Evolutionary conservation across 225 moss, liverwort and hornwort species (phyloP).

Genomic region (Anthoceros angustus): DNA sequence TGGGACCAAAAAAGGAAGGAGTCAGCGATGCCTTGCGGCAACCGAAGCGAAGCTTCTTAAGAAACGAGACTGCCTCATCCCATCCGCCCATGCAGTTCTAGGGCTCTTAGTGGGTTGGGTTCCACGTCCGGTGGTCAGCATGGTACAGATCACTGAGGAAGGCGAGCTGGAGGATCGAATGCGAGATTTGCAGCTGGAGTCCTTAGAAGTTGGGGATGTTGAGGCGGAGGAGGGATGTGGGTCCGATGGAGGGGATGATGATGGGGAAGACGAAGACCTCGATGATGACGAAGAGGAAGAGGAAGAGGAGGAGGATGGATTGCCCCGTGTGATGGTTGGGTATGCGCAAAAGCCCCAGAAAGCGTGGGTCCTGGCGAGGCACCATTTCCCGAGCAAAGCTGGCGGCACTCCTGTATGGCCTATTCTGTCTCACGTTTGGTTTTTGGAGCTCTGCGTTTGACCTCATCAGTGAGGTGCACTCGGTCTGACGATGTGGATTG

Average conservation of each 20-base stretch:
- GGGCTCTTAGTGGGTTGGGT: too few species aligned
- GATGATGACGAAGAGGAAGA: background rate
- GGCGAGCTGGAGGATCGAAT: background rate
- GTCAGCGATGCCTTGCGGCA: too few species aligned
- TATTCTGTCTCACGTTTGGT: background rate
- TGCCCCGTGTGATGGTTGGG: background rate
- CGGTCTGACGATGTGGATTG: background rate
- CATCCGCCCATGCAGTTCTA: too few species aligned
- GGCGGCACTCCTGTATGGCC: background rate
- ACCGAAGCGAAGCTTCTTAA: too few species aligned
- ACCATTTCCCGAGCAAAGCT: constrained; percentile 2
- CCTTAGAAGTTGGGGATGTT: background rate
- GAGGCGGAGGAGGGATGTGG: background rate
- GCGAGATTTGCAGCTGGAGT: background rate
- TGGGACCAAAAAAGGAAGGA: too few species aligned
- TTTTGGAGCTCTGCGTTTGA: too few species aligned
- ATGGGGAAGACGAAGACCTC: background rate
- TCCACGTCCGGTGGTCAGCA: background rate
- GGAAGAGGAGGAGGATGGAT: background rate
- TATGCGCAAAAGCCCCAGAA: background rate
- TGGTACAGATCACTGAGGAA: background rate
- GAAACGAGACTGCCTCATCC: too few species aligned
- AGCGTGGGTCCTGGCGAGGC: background rate
- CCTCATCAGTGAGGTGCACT: too few species aligned
- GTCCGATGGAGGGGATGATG: background rate